Evolutionary conservation across 139 green algal species (phyloP), one percentile per base, ranked within the genome.

Genomic region (Volvox africanus): DNA sequence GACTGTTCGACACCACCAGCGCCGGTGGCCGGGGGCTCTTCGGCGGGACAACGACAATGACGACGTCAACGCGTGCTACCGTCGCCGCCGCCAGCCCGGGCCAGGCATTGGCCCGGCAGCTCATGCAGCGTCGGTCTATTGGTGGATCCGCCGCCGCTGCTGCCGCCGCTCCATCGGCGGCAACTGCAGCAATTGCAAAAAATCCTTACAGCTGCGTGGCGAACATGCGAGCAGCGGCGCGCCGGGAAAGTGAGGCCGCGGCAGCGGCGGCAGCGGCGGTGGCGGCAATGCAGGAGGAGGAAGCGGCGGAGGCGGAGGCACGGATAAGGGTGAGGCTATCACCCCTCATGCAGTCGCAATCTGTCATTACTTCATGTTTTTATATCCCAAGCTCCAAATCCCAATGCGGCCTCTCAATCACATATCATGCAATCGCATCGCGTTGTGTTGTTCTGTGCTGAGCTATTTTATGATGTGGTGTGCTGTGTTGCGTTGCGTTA

Each of bases 171-270:
- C 9, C 61, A 14, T 61, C 50, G 19, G 37, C 44, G 22, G 69
- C 85, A 0, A 17, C 44, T 2, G 50, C 86, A 0, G 69, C 69
- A 2, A 26, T 37, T 0, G 73, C 73, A 0, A 21, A 24, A 21
- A 90, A 90, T 36, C 86, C 86, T 6, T 90, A 84, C 50, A 90
- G 86, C 30, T 69, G 86, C 2, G 30, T 76, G 5, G 50, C 20
- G 1, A 37, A 16, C 86, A 76, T 90, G 0, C 69, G 21, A 16
- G 28, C 69, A 28, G 71, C 71, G 44, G 73, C 37, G 71, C 37
- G 24, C n/a, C 32, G 26, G 73, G 37, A 75, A 44, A 37, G 30
- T 32, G 36, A 44, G 30, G 73, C 50, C 18, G 73, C 71, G 1
- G 85, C 69, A 3, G 86, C 73, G 50, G 86, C 71, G 2, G 73